Evolutionary conservation across 352 stramenopile species (phyloP).

Genomic region (Phytophthora foliorum): DNA sequence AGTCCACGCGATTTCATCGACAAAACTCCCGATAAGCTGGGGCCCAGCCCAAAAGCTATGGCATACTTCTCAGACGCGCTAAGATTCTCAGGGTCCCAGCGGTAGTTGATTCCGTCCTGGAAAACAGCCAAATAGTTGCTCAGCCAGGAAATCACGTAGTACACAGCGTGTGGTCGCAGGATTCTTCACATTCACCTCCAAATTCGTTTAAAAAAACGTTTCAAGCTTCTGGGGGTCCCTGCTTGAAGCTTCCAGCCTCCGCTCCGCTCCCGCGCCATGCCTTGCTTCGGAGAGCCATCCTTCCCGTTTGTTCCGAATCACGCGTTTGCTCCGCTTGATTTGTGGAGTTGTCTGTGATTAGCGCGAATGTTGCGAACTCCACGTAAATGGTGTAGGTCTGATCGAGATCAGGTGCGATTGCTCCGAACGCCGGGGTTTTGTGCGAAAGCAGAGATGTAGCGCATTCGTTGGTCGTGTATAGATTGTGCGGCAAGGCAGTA

Average conservation of each 20-base stretch:
- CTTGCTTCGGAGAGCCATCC: background rate
- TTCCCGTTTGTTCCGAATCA: background rate
- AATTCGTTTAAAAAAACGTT: slow-evolving; percentile 33
- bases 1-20: slow-evolving; percentile 45
- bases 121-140: slow-evolving; percentile 73
- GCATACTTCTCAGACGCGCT: slow-evolving; percentile 58
- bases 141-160: slow-evolving; percentile 50
- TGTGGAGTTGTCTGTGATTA: slow-evolving; percentile 25
- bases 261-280: slow-evolving; percentile 11
- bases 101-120: slow-evolving; percentile 72
- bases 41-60: slow-evolving; percentile 49
- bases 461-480: slow-evolving; percentile 33
- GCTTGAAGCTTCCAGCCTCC: slow-evolving; percentile 25
- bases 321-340: slow-evolving; percentile 12
- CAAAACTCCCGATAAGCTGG: slow-evolving; percentile 40
- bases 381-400: slow-evolving; percentile 23
- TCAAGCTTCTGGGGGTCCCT: slow-evolving; percentile 48
- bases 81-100: slow-evolving; percentile 32
- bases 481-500: slow-evolving; percentile 30
- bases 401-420: slow-evolving; percentile 20
- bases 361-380: slow-evolving; percentile 18
- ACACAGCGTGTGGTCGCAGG: slow-evolving; percentile 23
- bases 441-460: slow-evolving; percentile 35
- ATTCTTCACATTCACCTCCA: slow-evolving; percentile 45
- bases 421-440: slow-evolving; percentile 36